A percentile compares a stretch with the other conserved stretches of the same genome.
phyloP scores from a whole-genome alignment of 2,329 filamentous ascomycete genomes.

The Colletotrichum gloeosporioides region DNA sequence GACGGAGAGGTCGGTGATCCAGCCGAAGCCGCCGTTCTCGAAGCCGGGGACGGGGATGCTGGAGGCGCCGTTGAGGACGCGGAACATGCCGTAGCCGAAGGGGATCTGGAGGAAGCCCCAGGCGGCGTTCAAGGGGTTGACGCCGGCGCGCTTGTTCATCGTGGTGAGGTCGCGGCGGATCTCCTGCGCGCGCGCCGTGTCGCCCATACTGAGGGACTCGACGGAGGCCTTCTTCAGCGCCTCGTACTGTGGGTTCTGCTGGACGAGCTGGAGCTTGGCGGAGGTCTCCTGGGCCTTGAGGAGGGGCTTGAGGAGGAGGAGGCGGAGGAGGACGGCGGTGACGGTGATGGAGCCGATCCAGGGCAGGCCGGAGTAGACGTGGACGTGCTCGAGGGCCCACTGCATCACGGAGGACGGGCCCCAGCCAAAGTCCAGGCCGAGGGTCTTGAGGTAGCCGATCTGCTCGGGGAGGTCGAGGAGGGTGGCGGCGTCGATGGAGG shows the following conservation, averaged over 20 bases:
- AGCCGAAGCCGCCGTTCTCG: constrained; percentile 72
- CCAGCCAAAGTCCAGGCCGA: constrained; percentile 89
- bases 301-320: constrained; percentile 69
- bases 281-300: constrained; percentile 65
- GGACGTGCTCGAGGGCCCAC: constrained; percentile 80
- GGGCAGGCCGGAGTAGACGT: constrained; percentile 76
- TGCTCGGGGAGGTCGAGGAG: constrained; percentile 71
- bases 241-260: constrained; percentile 57
- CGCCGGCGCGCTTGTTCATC: constrained; percentile 41
- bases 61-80: constrained; percentile 76
- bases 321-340: constrained; percentile 69
- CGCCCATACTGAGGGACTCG: constrained; percentile 59
- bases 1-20: constrained; percentile 80
- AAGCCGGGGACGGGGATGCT: constrained; percentile 81
- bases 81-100: constrained; percentile 82
- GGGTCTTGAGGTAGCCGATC: constrained; percentile 80
- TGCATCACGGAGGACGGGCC: constrained; percentile 78
- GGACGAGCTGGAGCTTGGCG: constrained; percentile 66
- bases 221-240: constrained; percentile 41
- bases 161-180: constrained; percentile 40
- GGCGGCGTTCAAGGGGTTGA: constrained; percentile 36
- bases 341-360: constrained; percentile 82
- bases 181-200: constrained; percentile 53
- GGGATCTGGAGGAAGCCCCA: constrained; percentile 58
- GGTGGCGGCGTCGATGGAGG: constrained; percentile 41